Conservation (phyloP, 2,329 filamentous ascomycete genomes). For the Botrytis porri region DNA sequence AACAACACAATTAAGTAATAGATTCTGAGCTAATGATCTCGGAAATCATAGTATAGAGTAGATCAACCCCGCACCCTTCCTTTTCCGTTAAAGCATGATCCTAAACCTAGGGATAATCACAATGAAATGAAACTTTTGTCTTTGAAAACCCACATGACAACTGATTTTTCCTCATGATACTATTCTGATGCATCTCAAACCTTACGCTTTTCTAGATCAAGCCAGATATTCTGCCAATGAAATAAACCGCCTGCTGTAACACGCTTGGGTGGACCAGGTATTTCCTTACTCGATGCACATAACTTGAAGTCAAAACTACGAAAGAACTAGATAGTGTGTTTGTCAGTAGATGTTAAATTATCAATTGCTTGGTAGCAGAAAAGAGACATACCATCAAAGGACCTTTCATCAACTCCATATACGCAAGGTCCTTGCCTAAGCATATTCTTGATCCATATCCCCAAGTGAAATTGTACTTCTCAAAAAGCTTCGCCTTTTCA, state of each 20-base stretch:
- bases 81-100: background rate
- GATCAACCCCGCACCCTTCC: no score
- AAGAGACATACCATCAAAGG: constrained; percentile 2
- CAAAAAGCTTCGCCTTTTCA: background rate
- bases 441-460: constrained; percentile 17
- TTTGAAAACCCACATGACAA: no score
- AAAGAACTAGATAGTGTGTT: background rate
- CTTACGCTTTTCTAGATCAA: background rate
- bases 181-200: background rate
- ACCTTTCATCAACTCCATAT: constrained; percentile 12
- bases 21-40: background rate
- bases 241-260: background rate
- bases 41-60: background rate
- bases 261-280: background rate
- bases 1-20: background rate
- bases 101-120: background rate
- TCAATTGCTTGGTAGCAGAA: background rate
- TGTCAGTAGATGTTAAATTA: background rate
- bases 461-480: constrained; percentile 15
- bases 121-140: background rate
- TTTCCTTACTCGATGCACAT: constrained; percentile 1
- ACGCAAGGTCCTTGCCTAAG: constrained; percentile 14
- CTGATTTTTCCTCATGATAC: background rate
- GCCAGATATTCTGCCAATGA: constrained; percentile 10
- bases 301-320: background rate